A percentile compares a stretch with the other conserved stretches of the same genome.
Conservation (phyloP, 495 filamentous ascomycete species). For the Penicillium canescens region DNA sequence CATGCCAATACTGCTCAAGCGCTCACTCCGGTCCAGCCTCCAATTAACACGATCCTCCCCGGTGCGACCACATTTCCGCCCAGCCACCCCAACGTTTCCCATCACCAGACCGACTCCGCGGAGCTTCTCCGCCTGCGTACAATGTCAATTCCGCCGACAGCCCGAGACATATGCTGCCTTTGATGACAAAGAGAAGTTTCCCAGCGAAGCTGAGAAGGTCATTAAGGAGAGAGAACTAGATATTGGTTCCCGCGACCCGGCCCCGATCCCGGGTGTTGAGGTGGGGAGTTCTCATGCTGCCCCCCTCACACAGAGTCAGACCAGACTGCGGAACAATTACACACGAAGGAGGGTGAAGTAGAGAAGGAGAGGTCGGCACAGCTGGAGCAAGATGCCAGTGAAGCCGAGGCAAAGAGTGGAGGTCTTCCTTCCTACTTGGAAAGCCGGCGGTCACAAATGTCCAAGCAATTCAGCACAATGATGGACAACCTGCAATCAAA, state of each 20-base stretch:
- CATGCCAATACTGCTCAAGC: slow-evolving; percentile 43
- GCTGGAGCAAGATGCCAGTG: slow-evolving; percentile 1
- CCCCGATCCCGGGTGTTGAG: slow-evolving; percentile 16
- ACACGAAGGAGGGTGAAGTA: slow-evolving; percentile 6
- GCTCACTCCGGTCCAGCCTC: slow-evolving; percentile 35
- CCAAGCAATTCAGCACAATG: slow-evolving; percentile 69
- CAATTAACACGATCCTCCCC: slow-evolving; percentile 25
- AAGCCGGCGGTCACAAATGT: slow-evolving; percentile 66
- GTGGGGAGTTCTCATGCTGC: slow-evolving; percentile 20
- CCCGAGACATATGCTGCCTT: slow-evolving; percentile 16
- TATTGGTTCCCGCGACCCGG: slow-evolving; percentile 18
- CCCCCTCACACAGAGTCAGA: slow-evolving; percentile 12
- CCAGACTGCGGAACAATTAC: slow-evolving; percentile 1
- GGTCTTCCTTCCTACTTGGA: slow-evolving; percentile 78
- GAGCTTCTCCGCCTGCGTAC: slow-evolving; percentile 39
- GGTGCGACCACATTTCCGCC: slow-evolving; percentile 15
- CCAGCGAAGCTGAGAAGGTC: slow-evolving; percentile 17
- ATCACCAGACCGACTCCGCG: slow-evolving; percentile 20
- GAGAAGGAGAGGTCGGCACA: slow-evolving; percentile 8
- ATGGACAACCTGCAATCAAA: slow-evolving; percentile 91
- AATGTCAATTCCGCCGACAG: slow-evolving; percentile 40
- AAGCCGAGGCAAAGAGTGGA: slow-evolving; percentile 13
- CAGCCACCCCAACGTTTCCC: slow-evolving; percentile 28
- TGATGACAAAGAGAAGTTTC: slow-evolving; percentile 24
- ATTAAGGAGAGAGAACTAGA: slow-evolving; percentile 13